Percentiles rank a stretch among this genome's conserved stretches.
phyloP scores from a whole-genome alignment of 768 basidiomycete species.

The Pulveroboletus sp. region DNA sequence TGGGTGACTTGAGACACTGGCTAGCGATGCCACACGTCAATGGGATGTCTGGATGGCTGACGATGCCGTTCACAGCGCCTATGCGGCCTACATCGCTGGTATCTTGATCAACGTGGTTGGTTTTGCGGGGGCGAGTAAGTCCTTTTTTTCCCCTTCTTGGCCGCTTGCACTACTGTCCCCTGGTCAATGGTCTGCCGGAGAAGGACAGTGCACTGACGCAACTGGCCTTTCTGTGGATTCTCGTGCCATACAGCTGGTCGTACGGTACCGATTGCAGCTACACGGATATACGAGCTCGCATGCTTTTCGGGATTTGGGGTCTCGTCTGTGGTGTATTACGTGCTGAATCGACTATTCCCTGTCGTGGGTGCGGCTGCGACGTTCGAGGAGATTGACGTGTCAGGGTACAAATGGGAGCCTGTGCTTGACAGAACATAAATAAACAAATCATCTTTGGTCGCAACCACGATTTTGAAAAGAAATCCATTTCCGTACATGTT shows the following conservation, averaged over 20 bases:
- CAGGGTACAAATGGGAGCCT: conserved; percentile 16
- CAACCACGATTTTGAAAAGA: background rate
- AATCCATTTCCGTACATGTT: conserved; percentile 10
- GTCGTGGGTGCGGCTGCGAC: conserved; percentile 42
- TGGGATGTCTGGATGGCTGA: conserved; percentile 4
- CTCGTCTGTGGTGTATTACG: conserved; percentile 59
- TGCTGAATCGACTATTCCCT: conserved; percentile 57
- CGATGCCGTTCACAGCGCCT: conserved; percentile 40
- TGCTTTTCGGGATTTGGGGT: conserved; percentile 83
- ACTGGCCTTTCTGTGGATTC: conserved; percentile 1
- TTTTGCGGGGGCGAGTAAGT: conserved; percentile 69
- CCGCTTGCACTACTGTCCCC: background rate
- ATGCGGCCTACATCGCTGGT: conserved; percentile 63
- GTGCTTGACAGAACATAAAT: background rate
- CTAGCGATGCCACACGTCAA: background rate
- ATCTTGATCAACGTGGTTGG: conserved; percentile 81
- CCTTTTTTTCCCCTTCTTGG: background rate
- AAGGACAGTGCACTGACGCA: background rate
- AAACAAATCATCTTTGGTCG: too few relatives aligned
- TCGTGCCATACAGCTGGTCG: conserved; percentile 42
- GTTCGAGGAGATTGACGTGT: conserved; percentile 60
- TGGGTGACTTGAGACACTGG: conserved; percentile 20
- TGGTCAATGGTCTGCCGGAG: background rate
- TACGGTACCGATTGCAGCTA: conserved; percentile 61
- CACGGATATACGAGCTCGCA: conserved; percentile 68